phyloP scores from a whole-genome alignment of 2,329 filamentous ascomycete genomes.

The Calonectria pteridis region DNA sequence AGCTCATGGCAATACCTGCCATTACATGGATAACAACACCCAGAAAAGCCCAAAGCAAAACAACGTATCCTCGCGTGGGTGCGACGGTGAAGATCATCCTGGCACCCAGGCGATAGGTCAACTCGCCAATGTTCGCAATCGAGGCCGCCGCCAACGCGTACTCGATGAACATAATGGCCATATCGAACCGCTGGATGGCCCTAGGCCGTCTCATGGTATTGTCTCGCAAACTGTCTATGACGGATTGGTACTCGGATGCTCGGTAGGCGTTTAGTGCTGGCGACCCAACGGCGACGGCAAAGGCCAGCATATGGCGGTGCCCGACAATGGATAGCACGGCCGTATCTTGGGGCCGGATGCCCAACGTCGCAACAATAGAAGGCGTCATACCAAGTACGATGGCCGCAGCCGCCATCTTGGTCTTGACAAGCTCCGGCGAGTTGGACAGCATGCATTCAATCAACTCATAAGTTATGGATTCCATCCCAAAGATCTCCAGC shows the following conservation, averaged over 20 bases:
- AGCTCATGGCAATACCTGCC: constrained; percentile 11
- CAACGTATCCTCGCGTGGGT: not conserved
- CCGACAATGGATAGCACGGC: constrained; percentile 23
- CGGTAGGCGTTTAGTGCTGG: constrained; percentile 27
- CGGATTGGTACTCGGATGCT: constrained; percentile 19
- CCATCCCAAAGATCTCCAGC: not conserved
- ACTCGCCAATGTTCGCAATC: constrained; percentile 25
- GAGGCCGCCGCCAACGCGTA: constrained; percentile 24
- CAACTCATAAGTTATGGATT: constrained; percentile 5
- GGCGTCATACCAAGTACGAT: constrained; percentile 24
- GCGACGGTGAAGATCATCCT: constrained; percentile 7
- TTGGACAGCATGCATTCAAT: constrained; percentile 22
- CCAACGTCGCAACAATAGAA: constrained; percentile 22
- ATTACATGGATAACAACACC: constrained; percentile 23
- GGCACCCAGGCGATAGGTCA: constrained; percentile 20
- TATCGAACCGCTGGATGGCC: constrained; percentile 15
- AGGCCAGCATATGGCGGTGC: constrained; percentile 22
- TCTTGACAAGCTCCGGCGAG: constrained; percentile 23
- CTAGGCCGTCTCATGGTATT: not conserved
- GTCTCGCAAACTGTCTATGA: constrained; percentile 24
- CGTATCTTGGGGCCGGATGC: constrained; percentile 21
- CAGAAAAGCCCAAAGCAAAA: constrained; percentile 27
- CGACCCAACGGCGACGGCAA: constrained; percentile 23
- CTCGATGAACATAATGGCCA: constrained; percentile 9
- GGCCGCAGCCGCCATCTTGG: constrained; percentile 28